Percentiles rank a stretch among this genome's conserved stretches.
phyloP scores from a whole-genome alignment of 331 rosid species.

The Cydonia oblonga region DNA sequence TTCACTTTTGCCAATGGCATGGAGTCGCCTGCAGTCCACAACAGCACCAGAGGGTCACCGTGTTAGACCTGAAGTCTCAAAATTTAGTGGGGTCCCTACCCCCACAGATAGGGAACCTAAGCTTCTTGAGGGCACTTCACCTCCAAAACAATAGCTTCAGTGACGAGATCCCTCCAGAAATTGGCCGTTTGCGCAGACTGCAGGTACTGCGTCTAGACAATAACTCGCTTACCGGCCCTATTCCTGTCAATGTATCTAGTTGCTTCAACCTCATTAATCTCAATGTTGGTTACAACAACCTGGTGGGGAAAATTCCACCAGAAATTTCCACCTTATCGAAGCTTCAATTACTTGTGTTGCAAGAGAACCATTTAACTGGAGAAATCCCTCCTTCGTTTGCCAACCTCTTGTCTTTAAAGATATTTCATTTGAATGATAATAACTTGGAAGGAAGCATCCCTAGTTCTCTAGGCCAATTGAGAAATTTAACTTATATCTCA shows the following conservation, averaged over 20 bases:
- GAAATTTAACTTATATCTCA: background rate
- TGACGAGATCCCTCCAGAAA: too few species aligned
- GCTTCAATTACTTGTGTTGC: background rate
- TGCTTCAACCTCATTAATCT: constrained; percentile 1
- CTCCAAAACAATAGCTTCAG: too few species aligned
- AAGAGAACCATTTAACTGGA: background rate
- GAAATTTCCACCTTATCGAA: background rate
- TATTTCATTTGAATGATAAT: background rate
- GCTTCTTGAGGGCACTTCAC: too few species aligned
- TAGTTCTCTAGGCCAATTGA: background rate
- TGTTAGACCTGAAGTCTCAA: background rate
- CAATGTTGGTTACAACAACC: background rate
- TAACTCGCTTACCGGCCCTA: background rate
- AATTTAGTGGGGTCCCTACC: background rate
- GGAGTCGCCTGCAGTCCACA: background rate
- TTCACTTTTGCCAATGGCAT: background rate
- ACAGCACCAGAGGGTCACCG: background rate
- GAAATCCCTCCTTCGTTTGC: background rate
- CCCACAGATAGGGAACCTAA: background rate
- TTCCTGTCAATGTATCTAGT: background rate
- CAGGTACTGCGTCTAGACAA: too few species aligned
- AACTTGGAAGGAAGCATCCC: constrained; percentile 8
- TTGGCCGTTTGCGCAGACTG: too few species aligned
- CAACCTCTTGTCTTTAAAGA: background rate
- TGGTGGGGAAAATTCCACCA: background rate